phyloP scores from a whole-genome alignment of 305 asterid species.

The Andrographis paniculata region DNA sequence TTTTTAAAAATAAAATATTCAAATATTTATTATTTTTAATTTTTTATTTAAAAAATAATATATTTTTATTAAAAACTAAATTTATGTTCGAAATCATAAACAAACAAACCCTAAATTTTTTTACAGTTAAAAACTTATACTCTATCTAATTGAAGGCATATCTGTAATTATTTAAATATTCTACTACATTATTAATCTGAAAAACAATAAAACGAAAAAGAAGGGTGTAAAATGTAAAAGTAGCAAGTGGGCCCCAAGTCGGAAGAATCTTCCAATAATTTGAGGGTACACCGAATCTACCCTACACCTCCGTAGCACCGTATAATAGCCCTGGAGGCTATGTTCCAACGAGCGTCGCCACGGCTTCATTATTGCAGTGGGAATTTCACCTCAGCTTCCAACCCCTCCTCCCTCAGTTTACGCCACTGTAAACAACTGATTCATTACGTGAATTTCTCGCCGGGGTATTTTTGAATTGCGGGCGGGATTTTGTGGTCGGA shows the following conservation, averaged over 20 bases:
- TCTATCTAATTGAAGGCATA: too few species aligned
- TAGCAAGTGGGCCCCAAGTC: neutral
- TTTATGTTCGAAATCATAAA: too few species aligned
- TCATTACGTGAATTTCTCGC: too few species aligned
- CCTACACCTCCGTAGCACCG: slow-evolving; percentile 24
- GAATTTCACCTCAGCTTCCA: slow-evolving; percentile 36
- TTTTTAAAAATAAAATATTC: too few species aligned
- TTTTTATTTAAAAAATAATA: too few species aligned
- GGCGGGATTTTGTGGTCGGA: slow-evolving; percentile 9
- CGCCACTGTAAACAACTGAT: too few species aligned
- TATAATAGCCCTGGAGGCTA: slow-evolving; percentile 16
- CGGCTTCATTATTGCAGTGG: slow-evolving; percentile 26
- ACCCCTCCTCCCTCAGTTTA: slow-evolving; percentile 24
- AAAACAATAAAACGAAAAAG: neutral
- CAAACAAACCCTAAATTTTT: too few species aligned
- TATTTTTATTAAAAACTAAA: too few species aligned
- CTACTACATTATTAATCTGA: neutral
- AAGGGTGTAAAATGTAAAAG: neutral
- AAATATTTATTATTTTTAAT: too few species aligned
- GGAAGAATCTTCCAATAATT: neutral
- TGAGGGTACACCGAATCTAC: slow-evolving; percentile 17
- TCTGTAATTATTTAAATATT: too few species aligned
- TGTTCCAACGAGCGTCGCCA: slow-evolving; percentile 17
- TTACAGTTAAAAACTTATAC: too few species aligned
- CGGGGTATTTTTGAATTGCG: too few species aligned